phyloP scores from a whole-genome alignment of 768 basidiomycete genomes.

The Plicaturopsis crispa region DNA sequence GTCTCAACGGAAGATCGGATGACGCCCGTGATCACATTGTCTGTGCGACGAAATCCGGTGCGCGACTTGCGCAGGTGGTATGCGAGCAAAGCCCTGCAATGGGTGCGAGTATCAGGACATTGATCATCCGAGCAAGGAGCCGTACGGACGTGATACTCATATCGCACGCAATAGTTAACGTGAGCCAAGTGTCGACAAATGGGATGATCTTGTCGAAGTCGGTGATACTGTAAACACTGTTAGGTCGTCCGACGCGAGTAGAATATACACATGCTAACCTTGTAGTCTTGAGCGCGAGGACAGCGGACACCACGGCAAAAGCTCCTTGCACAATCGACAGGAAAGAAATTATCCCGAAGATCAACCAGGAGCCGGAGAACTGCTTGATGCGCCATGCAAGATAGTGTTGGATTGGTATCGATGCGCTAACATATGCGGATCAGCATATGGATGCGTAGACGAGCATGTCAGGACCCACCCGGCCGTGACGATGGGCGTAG shows the following conservation, averaged over 20 bases:
- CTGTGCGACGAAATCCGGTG: conserved; percentile 18
- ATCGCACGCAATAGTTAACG: conserved; percentile 17
- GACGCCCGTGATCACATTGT: conserved; percentile 20
- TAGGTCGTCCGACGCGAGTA: not conserved
- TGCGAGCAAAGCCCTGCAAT: no score
- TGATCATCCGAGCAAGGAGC: not conserved
- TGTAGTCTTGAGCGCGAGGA: conserved; percentile 14
- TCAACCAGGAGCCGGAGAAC: conserved; percentile 14
- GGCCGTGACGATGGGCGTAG: conserved; percentile 20
- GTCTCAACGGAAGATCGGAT: conserved; percentile 22
- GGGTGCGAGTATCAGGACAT: no score
- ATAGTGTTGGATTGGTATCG: conserved; percentile 23
- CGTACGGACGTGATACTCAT: conserved; percentile 20
- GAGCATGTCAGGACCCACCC: conserved; percentile 11
- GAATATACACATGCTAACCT: conserved; percentile 10
- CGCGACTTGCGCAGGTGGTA: no score
- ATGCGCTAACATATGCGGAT: conserved; percentile 15
- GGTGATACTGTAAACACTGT: conserved; percentile 12
- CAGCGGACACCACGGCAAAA: conserved; percentile 17
- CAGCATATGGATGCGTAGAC: not conserved
- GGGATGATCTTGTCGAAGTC: conserved; percentile 18
- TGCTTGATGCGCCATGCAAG: conserved; percentile 21
- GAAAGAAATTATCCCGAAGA: conserved; percentile 13
- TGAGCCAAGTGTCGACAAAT: conserved; percentile 22
- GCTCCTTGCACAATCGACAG: conserved; percentile 16